Evolutionary conservation across 2,329 filamentous ascomycete species (phyloP).

Genomic region (Pseudocercospora fuligena): DNA sequence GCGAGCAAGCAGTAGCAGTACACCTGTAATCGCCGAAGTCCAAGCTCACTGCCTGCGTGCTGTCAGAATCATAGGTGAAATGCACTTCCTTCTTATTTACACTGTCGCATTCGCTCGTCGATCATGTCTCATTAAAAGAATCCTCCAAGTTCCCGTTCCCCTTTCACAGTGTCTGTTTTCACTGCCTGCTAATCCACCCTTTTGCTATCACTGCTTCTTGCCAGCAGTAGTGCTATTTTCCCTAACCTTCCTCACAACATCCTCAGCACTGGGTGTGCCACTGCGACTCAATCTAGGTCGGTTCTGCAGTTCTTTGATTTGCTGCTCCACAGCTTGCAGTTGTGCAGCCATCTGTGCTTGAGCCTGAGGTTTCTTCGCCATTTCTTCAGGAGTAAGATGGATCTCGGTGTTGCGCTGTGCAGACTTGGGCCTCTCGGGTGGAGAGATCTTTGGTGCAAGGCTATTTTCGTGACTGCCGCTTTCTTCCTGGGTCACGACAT

Average conservation of each 20-base stretch:
- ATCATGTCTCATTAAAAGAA: neutral
- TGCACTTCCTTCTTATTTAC: neutral
- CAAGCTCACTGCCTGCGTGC: neutral
- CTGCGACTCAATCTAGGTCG: constrained; percentile 1
- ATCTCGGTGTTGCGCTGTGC: constrained; percentile 32
- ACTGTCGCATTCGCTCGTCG: neutral
- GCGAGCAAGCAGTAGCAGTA: neutral
- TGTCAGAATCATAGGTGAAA: neutral
- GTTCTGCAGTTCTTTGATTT: constrained; percentile 25
- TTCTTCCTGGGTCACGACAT: constrained; percentile 29
- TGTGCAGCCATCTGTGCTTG: constrained; percentile 26
- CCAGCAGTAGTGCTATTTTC: neutral
- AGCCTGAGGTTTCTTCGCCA: constrained; percentile 31
- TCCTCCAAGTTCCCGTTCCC: neutral
- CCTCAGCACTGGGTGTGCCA: neutral
- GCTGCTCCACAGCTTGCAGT: constrained; percentile 25
- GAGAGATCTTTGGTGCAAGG: neutral
- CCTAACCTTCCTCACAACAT: neutral
- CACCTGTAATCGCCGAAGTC: neutral
- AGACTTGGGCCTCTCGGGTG: constrained; percentile 27
- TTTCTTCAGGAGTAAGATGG: constrained; percentile 36
- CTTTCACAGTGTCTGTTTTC: neutral
- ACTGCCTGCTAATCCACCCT: no score
- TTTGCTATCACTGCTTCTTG: neutral
- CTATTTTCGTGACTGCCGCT: constrained; percentile 3